Evolutionary conservation across 805 yeast species (phyloP).

Genomic region (Saccharomycopsis olivae): DNA sequence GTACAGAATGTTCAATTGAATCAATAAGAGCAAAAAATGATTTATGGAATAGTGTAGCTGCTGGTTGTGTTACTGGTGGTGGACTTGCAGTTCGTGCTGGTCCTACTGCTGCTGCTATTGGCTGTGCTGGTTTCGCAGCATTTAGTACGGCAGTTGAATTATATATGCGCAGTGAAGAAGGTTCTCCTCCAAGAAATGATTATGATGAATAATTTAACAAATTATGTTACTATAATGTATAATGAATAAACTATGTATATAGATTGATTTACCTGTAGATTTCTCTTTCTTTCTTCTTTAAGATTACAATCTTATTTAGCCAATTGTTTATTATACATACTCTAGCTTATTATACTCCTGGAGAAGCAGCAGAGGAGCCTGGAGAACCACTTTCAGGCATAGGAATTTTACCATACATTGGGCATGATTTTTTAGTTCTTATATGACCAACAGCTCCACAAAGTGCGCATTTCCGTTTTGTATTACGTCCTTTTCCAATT

Average conservation of each 20-base stretch:
- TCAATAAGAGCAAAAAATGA: slow-evolving; percentile 83
- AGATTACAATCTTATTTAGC: too few relatives aligned
- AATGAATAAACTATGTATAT: too few relatives aligned
- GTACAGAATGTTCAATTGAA: slow-evolving; percentile 86
- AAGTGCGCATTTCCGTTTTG: slow-evolving; percentile 78
- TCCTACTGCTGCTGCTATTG: slow-evolving; percentile 82
- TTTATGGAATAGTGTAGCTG: slow-evolving; percentile 80
- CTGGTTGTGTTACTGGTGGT: slow-evolving; percentile 96
- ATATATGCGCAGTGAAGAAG: slow-evolving; percentile 75
- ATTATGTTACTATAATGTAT: too few relatives aligned
- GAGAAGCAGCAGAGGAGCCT: neutral
- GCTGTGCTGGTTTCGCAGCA: slow-evolving; percentile 97
- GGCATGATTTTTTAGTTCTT: slow-evolving; percentile 79
- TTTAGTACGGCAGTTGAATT: slow-evolving; percentile 82
- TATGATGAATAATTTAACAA: slow-evolving; percentile 50
- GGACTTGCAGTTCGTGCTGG: slow-evolving; percentile 89
- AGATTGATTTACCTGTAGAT: too few relatives aligned
- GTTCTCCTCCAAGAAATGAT: slow-evolving; percentile 78
- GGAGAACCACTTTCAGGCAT: neutral
- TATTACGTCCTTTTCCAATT: slow-evolving; percentile 60
- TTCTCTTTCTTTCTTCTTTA: too few relatives aligned
- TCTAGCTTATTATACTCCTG: too few relatives aligned
- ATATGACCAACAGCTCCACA: slow-evolving; percentile 96
- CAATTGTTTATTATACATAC: too few relatives aligned
- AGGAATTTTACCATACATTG: slow-evolving; percentile 52